phyloP scores from a whole-genome alignment of 257 asterid species.

The Solanum habrochaites region DNA sequence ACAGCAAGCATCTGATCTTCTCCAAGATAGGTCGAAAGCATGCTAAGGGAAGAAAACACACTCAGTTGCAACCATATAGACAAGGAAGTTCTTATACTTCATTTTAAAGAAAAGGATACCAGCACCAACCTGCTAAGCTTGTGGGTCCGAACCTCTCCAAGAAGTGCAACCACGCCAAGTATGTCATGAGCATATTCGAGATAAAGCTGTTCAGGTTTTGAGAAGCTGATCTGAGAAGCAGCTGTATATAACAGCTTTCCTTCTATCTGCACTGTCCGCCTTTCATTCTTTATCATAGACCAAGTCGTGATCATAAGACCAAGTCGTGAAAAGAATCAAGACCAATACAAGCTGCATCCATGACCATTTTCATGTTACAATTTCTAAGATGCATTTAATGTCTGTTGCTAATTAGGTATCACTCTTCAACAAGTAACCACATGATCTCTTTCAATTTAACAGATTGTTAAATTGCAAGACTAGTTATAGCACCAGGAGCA shows the following conservation, averaged over 20 bases:
- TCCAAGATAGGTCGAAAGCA: constrained; percentile 48
- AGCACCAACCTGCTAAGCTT: constrained; percentile 48
- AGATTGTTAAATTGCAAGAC: neutral
- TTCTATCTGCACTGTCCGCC: too few species aligned
- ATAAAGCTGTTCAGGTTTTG: neutral
- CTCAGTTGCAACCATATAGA: neutral
- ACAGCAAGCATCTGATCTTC: constrained; percentile 55
- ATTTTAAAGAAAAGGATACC: neutral
- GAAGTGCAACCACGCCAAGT: constrained; percentile 54
- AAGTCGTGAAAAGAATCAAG: constrained; percentile 1
- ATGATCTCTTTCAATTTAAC: neutral
- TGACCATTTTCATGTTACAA: neutral
- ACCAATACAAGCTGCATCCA: constrained; percentile 17
- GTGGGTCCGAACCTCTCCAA: constrained; percentile 35
- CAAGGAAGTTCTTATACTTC: neutral
- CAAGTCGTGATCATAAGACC: neutral
- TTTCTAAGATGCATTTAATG: neutral
- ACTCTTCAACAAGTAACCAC: neutral
- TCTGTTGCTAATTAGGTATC: neutral
- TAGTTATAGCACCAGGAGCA: neutral
- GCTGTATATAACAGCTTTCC: too few species aligned
- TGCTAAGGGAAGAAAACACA: constrained; percentile 17
- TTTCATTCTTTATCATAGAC: too few species aligned
- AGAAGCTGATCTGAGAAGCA: constrained; percentile 5
- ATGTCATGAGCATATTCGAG: constrained; percentile 6